These are phyloP conservation scores for Sisymbrium irio DNA, from an alignment of 345 rosid species.

Conservation along the genomic window DNA sequence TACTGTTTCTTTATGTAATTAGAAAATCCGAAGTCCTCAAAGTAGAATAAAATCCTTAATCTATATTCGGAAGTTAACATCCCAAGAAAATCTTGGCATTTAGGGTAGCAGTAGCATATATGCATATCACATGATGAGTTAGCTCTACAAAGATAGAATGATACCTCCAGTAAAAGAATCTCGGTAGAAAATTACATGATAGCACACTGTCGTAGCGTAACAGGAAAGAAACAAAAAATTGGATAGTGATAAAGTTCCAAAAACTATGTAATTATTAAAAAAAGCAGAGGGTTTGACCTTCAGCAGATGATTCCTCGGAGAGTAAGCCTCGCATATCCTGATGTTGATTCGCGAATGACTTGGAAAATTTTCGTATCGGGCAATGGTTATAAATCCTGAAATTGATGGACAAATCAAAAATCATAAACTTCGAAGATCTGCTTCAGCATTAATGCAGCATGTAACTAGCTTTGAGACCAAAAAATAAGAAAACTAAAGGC, in stretches of 20 bases:
- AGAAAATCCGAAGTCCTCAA: background rate
- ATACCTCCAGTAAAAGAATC: constrained; percentile 76
- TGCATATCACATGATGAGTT: constrained; percentile 9
- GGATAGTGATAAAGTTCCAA: constrained; percentile 22
- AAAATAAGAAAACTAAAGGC: constrained; percentile 35
- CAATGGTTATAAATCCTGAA: too few relatives aligned
- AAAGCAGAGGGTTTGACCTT: constrained; percentile 43
- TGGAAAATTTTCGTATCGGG: too few relatives aligned
- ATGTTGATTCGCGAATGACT: too few relatives aligned
- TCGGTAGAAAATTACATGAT: constrained; percentile 75
- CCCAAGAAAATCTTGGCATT: background rate
- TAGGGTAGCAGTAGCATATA: background rate
- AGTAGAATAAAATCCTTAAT: background rate
- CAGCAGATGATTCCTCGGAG: constrained; percentile 76
- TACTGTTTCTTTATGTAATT: background rate
- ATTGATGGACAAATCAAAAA: constrained; percentile 21
- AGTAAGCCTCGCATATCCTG: constrained; percentile 58
- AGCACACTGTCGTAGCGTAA: constrained; percentile 50
- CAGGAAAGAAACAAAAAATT: constrained; percentile 14
- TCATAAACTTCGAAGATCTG: constrained; percentile 44
- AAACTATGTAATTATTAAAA: background rate
- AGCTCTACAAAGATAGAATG: constrained; percentile 8
- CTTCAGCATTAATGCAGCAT: constrained; percentile 59
- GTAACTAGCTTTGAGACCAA: constrained; percentile 93
- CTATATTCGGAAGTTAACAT: constrained; percentile 13